phyloP scores from a whole-genome alignment of 2,329 filamentous ascomycete genomes.

The Aspergillus sp. region DNA sequence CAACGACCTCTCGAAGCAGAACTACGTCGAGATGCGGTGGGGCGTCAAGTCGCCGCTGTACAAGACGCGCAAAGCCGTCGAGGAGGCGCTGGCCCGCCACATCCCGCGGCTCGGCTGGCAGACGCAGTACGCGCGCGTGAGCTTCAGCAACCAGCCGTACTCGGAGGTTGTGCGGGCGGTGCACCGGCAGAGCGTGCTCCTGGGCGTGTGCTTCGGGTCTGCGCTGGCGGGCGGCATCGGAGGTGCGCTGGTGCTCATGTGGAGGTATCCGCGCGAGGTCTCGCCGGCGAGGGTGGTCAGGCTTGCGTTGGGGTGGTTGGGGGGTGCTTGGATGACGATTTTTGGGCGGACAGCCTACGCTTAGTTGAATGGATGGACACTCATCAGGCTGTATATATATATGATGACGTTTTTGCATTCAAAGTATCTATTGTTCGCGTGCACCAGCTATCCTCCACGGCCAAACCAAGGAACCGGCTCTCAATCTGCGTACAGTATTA shows the following conservation, averaged over 20 bases:
- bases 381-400: too few species aligned
- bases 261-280: slow-evolving; percentile 18
- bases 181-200: slow-evolving; percentile 56
- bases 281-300: slow-evolving; percentile 12
- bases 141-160: slow-evolving; percentile 88
- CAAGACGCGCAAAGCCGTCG: slow-evolving; percentile 70
- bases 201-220: slow-evolving; percentile 35
- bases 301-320: slow-evolving; percentile 7
- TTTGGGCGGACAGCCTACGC: slow-evolving; percentile 2
- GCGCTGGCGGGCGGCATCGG: slow-evolving; percentile 21
- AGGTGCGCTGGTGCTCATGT: slow-evolving; percentile 19
- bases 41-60: slow-evolving; percentile 73
- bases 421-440: too few species aligned
- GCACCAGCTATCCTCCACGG: too few species aligned
- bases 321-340: slow-evolving; percentile 9
- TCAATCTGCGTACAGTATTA: too few species aligned
- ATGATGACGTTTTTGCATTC: too few species aligned
- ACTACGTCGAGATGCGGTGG: slow-evolving; percentile 88
- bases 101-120: slow-evolving; percentile 73
- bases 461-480: too few species aligned
- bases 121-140: slow-evolving; percentile 86
- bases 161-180: slow-evolving; percentile 67
- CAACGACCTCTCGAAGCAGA: slow-evolving; percentile 81
- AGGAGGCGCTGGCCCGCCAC: slow-evolving; percentile 71
- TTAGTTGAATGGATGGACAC: too few species aligned